Conservation (phyloP, 1,139 yeast species). For the Hansenula lynferdii region DNA sequence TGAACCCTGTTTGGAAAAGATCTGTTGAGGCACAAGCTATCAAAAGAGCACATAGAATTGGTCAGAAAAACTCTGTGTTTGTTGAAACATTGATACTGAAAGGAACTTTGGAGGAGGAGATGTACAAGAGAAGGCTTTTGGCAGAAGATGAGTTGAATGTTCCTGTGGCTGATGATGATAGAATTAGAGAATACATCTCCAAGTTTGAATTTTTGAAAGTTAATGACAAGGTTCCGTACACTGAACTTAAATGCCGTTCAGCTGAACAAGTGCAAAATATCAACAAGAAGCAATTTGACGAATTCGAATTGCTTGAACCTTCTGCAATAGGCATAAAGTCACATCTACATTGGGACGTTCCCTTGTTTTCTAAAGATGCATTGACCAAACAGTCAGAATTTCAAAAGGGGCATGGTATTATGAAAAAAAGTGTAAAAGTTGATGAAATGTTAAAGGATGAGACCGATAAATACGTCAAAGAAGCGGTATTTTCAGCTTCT, state of each 20-base stretch:
- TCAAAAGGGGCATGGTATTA: not conserved
- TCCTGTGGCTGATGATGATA: conserved; percentile 45
- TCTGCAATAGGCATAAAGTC: conserved; percentile 8
- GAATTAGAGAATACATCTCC: conserved; percentile 52
- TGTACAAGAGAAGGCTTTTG: conserved; percentile 35
- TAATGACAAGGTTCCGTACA: conserved; percentile 4
- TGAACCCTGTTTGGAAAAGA: conserved; percentile 67
- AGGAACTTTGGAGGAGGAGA: conserved; percentile 64
- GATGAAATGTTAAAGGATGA: too few species aligned
- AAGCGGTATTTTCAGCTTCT: too few species aligned
- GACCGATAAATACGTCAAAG: too few species aligned
- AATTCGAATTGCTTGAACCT: conserved; percentile 17
- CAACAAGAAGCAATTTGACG: conserved; percentile 11
- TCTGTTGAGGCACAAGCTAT: conserved; percentile 71
- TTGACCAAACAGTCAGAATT: conserved; percentile 5
- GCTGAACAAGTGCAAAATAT: conserved; percentile 1
- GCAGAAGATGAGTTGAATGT: conserved; percentile 23
- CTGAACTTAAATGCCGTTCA: conserved; percentile 9
- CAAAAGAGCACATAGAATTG: conserved; percentile 70
- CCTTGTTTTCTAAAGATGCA: conserved; percentile 30
- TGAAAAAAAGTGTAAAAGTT: conserved; percentile 1
- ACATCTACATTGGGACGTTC: conserved; percentile 36
- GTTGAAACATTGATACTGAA: conserved; percentile 64
- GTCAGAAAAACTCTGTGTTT: conserved; percentile 49
- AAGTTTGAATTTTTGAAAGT: conserved; percentile 39